Evolutionary conservation across 139 green algal species (phyloP), one percentile per base, ranked within the genome.

Genomic region (Nannochloris sp.): DNA sequence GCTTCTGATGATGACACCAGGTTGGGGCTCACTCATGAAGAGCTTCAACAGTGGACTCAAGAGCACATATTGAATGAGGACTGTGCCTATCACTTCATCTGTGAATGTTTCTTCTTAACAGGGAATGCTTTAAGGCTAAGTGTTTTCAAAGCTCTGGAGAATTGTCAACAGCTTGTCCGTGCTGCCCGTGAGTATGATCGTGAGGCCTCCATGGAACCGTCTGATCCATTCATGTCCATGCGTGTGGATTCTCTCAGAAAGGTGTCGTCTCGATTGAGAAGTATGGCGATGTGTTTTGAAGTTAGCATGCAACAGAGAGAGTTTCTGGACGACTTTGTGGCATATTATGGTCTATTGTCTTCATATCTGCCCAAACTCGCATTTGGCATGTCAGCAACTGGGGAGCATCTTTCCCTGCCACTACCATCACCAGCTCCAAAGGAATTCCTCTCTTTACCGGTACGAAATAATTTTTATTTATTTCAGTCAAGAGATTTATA

Each of bases 101-200:
- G 88, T 68, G 87, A 97, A 65, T 87, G 77, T 67, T 99, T 97
- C 78, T 97, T 97, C 80, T 73, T 97, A 56, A 91, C 89, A 8
- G 80, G 75, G 8, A 81, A 85, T 21, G 73, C 72, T 19, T 73
- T 97, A 72, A 84, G 95, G 68, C 69, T 97, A 43, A 92, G 92
- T 18, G 36, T 90, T 16, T 67, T 81, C n/a, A 74, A 81, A 37
- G 59, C 72, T 29, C 62, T 90, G 18, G 66, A 61, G 10, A 66
- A 71, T 12, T 37, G 63, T 43, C 50, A 68, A n/a, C 18, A 12
- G 15, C 10, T 76, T 46, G 48, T 15, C 7, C 54, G 46, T n/a
- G 24, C 31, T 4, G 34, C 23, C 3, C 44, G 23, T 27, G 7
- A 68, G 40, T 57, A 48, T 14, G 60, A 62, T 57, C 11, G 60